Evolutionary conservation across 1,284 basidiomycete species (phyloP), one percentile per base, ranked within the genome.

Genomic region (Ganoderma leucocontextum): DNA sequence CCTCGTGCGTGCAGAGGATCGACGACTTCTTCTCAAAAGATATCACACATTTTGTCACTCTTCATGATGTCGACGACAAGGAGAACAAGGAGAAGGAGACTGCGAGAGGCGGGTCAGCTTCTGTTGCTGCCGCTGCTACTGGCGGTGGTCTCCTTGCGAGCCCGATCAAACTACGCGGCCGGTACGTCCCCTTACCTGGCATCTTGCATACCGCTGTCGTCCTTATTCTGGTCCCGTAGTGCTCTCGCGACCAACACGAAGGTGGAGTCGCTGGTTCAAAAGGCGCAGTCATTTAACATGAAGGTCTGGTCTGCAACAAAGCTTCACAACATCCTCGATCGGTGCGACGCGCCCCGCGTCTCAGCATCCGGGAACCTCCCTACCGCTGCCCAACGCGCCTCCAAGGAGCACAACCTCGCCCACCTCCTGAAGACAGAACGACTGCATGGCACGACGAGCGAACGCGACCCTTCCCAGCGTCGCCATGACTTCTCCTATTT

Each of bases 401-500:
- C 64, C 64, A 74, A 76, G 57, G 72, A 82, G 69, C 81, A 80
- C 35, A 82, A 87, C 73, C 82, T 94, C 61, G 84, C 88, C 63
- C 84, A 84, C 60, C 87, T 99, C 49, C 87, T 99, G 57, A 91
- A 95, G 72, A 91, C 94, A 38, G 98, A 99, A 79, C 91, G 91
- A 72, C 82, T 96, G 49, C 90, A 96, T 74, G 98, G 98, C 58
- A 93, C 92, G 1, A 55, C 52, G 2, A 91, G 89, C 4, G 98
- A 99, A 82, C 92, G 97, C 49, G 98, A 99, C 80, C 91, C 95
- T 1, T 91, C 88, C 13, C 94, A 97, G 63, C 93, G 90, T 67
- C 89, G 96, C 59, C 89, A 93, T 69, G 95, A 97, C 80, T 96
- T 90, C 77, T 89, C 89, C 72, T 99, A 99, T 80, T 99, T 99